Evolutionary conservation across 768 basidiomycete species (phyloP).

Genomic region (Chlorophyllum brunneum): DNA sequence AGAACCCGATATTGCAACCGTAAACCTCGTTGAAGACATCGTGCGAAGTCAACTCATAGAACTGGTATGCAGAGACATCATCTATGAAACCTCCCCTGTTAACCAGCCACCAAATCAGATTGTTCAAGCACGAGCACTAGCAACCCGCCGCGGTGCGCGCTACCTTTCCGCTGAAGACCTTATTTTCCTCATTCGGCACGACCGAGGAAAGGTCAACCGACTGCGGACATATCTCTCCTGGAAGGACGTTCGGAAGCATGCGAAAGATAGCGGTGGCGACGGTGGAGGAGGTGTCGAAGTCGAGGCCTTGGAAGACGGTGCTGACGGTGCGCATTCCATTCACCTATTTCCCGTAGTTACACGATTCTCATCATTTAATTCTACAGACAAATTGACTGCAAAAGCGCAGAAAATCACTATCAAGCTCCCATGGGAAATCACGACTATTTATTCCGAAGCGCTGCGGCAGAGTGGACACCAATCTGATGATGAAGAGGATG

Average conservation of each 20-base stretch:
- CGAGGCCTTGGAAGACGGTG: conserved; percentile 79
- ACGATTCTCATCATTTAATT: neutral
- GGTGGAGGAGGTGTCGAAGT: conserved; percentile 79
- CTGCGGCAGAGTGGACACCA: conserved; percentile 72
- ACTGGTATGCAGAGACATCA: conserved; percentile 46
- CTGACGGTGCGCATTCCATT: conserved; percentile 55
- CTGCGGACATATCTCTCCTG: conserved; percentile 91
- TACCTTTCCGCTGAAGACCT: conserved; percentile 91
- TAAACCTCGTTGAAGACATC: conserved; percentile 94
- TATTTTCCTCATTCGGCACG: conserved; percentile 93
- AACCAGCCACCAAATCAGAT: conserved; percentile 45
- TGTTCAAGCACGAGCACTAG: conserved; percentile 82
- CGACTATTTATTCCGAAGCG: conserved; percentile 87
- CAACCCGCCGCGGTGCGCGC: conserved; percentile 78
- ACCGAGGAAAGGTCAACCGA: conserved; percentile 90
- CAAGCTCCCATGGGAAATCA: conserved; percentile 94
- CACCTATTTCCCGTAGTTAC: neutral
- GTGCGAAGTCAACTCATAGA: conserved; percentile 89
- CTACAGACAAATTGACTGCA: conserved; percentile 65
- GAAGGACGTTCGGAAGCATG: conserved; percentile 96
- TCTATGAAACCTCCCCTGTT: neutral
- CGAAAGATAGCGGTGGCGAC: conserved; percentile 85
- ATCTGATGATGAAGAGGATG: conserved; percentile 93
- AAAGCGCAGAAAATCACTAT: conserved; percentile 93
- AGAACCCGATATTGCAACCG: conserved; percentile 82